Evolutionary conservation across 2,329 filamentous ascomycete genomes (phyloP).

Genomic region (Aphanoascus verrucosus): DNA sequence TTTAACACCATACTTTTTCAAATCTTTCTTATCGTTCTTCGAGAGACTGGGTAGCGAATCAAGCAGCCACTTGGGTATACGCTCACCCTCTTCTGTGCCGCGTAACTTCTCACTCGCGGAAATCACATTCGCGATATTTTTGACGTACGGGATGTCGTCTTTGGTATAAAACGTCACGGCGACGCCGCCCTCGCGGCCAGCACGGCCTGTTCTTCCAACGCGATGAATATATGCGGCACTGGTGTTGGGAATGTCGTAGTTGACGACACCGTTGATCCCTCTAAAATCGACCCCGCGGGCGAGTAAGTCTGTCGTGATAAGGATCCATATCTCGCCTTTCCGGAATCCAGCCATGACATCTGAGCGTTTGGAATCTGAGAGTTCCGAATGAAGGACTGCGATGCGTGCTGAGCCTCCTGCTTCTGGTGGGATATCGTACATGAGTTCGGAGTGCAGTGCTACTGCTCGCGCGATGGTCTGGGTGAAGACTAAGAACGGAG

Average conservation of each 20-base stretch:
- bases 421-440: slow-evolving; percentile 84
- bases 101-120: slow-evolving; percentile 65
- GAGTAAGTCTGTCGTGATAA: slow-evolving; percentile 90
- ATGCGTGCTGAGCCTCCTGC: slow-evolving; percentile 77
- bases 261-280: slow-evolving; percentile 90
- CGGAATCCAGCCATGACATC: slow-evolving; percentile 82
- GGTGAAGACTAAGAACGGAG: slow-evolving; percentile 90
- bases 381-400: slow-evolving; percentile 78
- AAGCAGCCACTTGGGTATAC: slow-evolving; percentile 73
- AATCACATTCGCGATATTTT: slow-evolving; percentile 88
- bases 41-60: slow-evolving; percentile 72
- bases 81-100: slow-evolving; percentile 41
- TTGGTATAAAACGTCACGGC: slow-evolving; percentile 93
- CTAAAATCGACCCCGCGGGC: slow-evolving; percentile 89
- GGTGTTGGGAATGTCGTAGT: slow-evolving; percentile 92
- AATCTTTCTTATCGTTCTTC: slow-evolving; percentile 71
- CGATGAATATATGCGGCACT: slow-evolving; percentile 87
- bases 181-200: slow-evolving; percentile 74
- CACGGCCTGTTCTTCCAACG: slow-evolving; percentile 79
- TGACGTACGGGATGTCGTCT: slow-evolving; percentile 82
- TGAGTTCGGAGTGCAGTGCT: slow-evolving; percentile 77
- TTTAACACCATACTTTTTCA: slow-evolving; percentile 75
- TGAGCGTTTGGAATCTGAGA: slow-evolving; percentile 64
- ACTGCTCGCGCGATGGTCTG: slow-evolving; percentile 88
- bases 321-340: slow-evolving; percentile 84